phyloP scores from a whole-genome alignment of 345 rosid species.

The Boechera stricta region DNA sequence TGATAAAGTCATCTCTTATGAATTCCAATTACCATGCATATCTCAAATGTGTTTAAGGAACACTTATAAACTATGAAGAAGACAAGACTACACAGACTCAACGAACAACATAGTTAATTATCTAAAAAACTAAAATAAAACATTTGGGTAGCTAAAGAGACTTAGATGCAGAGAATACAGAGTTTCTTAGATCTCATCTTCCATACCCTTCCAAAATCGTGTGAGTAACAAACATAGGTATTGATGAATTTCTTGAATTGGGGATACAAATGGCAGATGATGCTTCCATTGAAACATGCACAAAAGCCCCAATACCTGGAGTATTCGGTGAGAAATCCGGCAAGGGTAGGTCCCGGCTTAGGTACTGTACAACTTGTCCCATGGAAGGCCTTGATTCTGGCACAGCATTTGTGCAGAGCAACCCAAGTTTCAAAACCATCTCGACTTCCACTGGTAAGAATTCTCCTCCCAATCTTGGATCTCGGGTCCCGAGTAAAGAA shows the following conservation, averaged over 20 bases:
- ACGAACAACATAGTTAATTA: neutral
- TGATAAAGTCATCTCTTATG: neutral
- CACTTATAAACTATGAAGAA: neutral
- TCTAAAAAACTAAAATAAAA: neutral
- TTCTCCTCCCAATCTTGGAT: constrained; percentile 34
- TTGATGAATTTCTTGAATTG: neutral
- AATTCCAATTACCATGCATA: neutral
- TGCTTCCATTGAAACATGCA: neutral
- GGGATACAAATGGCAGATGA: neutral
- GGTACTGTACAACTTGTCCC: constrained; percentile 17
- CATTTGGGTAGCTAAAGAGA: neutral
- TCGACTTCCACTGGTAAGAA: neutral
- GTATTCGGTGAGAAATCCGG: neutral
- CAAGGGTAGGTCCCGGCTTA: neutral
- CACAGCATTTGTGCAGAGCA: constrained; percentile 22
- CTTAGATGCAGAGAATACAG: neutral
- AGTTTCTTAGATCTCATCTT: neutral
- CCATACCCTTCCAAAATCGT: constrained; percentile 1
- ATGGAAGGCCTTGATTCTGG: constrained; percentile 23
- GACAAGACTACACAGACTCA: neutral
- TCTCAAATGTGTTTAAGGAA: too few relatives aligned
- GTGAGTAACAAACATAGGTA: neutral
- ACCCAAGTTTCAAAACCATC: constrained; percentile 28
- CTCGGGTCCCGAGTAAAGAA: constrained; percentile 34
- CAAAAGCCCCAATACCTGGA: constrained; percentile 13